A percentile compares a stretch with the other conserved stretches of the same genome.
Conservation (phyloP, 108 stramenopile species). For the Skeletonema tropicum region DNA sequence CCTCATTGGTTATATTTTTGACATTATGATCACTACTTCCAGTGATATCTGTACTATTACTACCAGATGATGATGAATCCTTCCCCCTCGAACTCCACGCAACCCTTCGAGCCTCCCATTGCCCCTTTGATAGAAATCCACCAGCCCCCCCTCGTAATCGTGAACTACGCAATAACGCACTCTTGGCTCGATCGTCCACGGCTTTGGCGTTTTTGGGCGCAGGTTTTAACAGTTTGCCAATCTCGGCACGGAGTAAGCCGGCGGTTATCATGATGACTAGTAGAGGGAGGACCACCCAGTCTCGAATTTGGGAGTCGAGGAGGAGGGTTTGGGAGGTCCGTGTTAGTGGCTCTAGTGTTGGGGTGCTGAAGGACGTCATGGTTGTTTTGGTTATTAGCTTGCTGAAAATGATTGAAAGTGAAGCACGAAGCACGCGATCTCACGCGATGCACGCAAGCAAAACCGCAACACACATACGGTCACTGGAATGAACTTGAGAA, state of each 20-base stretch:
- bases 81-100: conserved; percentile 6
- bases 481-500: neutral
- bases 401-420: too few species aligned
- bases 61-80: neutral
- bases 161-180: conserved; percentile 37
- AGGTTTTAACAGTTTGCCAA: conserved; percentile 67
- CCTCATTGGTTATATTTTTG: neutral
- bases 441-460: too few species aligned
- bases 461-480: too few species aligned
- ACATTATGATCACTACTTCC: neutral
- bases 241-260: conserved; percentile 65
- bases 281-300: conserved; percentile 86
- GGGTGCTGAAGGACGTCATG: neutral
- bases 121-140: conserved; percentile 54
- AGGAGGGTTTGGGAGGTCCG: conserved; percentile 59
- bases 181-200: conserved; percentile 47
- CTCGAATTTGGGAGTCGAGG: conserved; percentile 77
- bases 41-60: neutral
- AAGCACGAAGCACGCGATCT: too few species aligned
- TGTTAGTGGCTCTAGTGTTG: neutral
- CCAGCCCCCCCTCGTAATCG: conserved; percentile 56
- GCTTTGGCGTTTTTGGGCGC: conserved; percentile 34
- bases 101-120: conserved; percentile 53
- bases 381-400: neutral
- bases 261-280: conserved; percentile 83